Evolutionary conservation across 1,284 basidiomycete genomes (phyloP), one percentile per base, ranked within the genome.

Genomic region (Apiotrichum veenhuisii): DNA sequence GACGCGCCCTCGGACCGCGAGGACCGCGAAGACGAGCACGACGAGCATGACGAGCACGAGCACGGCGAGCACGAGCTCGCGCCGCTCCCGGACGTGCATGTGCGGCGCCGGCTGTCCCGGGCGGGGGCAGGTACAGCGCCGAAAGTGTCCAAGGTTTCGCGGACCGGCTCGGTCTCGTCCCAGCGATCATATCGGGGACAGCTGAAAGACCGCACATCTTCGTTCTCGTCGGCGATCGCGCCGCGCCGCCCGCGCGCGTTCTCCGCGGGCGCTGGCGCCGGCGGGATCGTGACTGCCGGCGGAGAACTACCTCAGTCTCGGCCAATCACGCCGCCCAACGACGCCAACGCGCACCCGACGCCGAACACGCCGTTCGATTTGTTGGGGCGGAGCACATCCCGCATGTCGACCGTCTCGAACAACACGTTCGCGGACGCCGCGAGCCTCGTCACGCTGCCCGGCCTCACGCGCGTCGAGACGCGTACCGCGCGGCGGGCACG

Each of bases 301-400:
- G 50, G 49, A 15, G n/a, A 11, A 3, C 36, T 22, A 11, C 49
- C 38, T 3, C 23, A 38, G 2, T 18, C 26, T 4, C 27, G 33
- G 11, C 38, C 49, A 18, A 50, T 50, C 26, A 37, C 33, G 22
- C 38, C 38, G 5, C 49, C 49, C 8, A 27, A 20, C 49, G 42
- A 38, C 14, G 26, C 27, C 7, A 10, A 4, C 34, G n/a, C 22
- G 30, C 27, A 41, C 41, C 27, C 11, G 15, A 12, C 41, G 27
- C 18, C 42, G 22, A 11, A 15, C 3, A n/a, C 33, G 2, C 25
- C 50, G 30, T 59, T 64, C 41, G 23, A 45, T 1, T 50, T 57
- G 4, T 55, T 67, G 11, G 43, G 56, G n/a, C 59, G 46, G 1
- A 57, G 61, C n/a, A 36, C 51, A 14, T 63, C 62, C 20, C 52